Conservation (phyloP, 768 basidiomycete species). For the Paxillus rubicundulus region DNA sequence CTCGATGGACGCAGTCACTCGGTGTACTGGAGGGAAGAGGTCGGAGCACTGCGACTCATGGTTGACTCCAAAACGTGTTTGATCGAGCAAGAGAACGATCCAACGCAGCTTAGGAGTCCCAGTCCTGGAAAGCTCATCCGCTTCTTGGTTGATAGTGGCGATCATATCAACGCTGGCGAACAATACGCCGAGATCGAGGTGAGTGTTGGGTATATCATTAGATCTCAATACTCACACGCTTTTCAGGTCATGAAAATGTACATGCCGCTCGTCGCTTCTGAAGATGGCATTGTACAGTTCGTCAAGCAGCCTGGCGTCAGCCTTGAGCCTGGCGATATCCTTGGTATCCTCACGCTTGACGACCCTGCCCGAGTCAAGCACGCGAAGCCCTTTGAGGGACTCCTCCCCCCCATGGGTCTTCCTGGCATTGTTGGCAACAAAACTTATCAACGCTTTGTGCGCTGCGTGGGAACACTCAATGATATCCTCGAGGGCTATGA, state of each 20-base stretch:
- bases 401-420: constrained; percentile 82
- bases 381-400: constrained; percentile 96
- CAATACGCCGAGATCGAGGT: constrained; percentile 99
- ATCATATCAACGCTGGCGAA: constrained; percentile 95
- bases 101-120: constrained; percentile 93
- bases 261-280: constrained; percentile 93
- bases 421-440: constrained; percentile 87
- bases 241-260: constrained; percentile 97
- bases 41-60: constrained; percentile 88
- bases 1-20: constrained; percentile 96
- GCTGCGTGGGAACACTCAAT: constrained; percentile 71
- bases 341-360: constrained; percentile 94
- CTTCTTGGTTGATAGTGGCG: constrained; percentile 94
- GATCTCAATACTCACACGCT: constrained; percentile 1
- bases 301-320: constrained; percentile 99
- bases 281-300: constrained; percentile 91
- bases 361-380: constrained; percentile 96
- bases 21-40: constrained; percentile 97
- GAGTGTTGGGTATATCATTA: constrained; percentile 16
- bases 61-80: constrained; percentile 97
- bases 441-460: constrained; percentile 80
- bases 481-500: constrained; percentile 97
- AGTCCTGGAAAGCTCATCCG: constrained; percentile 95
- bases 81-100: constrained; percentile 99
- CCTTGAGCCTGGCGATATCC: constrained; percentile 93